Evolutionary conservation across 192 early-diverging fungal species (phyloP).

Genomic region (Rhizophagus clarus): DNA sequence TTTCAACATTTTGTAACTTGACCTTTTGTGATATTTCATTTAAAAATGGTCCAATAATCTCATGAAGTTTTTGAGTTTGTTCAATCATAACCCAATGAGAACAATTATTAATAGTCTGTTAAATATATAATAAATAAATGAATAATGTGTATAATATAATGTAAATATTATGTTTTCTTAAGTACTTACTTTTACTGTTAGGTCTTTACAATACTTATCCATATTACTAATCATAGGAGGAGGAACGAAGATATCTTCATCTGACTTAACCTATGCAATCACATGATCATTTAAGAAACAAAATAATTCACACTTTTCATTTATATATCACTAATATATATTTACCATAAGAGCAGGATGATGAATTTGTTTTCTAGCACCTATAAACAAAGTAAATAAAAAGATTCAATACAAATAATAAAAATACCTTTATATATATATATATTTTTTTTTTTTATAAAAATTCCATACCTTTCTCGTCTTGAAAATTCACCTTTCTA

Average conservation of each 20-base stretch:
- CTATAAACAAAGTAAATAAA: neutral
- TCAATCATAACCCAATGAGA: conserved; percentile 28
- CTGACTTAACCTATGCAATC: neutral
- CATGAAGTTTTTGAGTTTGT: conserved; percentile 13
- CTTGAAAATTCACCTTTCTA: conserved; percentile 43
- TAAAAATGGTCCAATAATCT: conserved; percentile 17
- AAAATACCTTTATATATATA: neutral
- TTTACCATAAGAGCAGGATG: conserved; percentile 18
- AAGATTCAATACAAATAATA: neutral
- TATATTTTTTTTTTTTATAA: too few relatives aligned
- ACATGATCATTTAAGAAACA: neutral
- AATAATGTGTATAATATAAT: neutral
- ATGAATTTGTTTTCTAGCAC: conserved; percentile 27
- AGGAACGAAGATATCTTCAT: neutral
- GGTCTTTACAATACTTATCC: conserved; percentile 8
- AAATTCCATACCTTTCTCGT: conserved; percentile 33
- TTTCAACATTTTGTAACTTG: neutral
- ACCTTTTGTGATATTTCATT: neutral
- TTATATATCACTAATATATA: neutral
- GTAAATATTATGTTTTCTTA: neutral
- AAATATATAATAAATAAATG: neutral
- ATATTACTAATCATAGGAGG: neutral
- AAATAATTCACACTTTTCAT: neutral
- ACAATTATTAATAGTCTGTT: conserved; percentile 2
- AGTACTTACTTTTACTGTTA: neutral